These are phyloP conservation scores for Raffaelea deltoideospora DNA, from an alignment of 2,329 filamentous ascomycete species.

Conservation along the genomic window DNA sequence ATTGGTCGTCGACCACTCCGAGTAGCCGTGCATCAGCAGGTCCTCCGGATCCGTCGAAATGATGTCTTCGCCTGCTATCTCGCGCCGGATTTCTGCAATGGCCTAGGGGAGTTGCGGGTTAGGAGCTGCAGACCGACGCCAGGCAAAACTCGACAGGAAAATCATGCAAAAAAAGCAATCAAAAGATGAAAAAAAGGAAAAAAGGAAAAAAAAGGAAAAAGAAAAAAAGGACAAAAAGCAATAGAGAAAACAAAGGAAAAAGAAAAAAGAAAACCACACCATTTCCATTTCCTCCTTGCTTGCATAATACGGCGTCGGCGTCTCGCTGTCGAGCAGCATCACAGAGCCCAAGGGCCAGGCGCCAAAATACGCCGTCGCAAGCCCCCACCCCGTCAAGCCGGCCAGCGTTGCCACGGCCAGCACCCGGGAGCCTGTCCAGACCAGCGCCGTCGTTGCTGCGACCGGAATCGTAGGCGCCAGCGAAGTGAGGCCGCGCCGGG, in stretches of 20 bases:
- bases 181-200: no score
- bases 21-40: constrained; percentile 47
- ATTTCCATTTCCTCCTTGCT: constrained; percentile 26
- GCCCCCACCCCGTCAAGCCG: constrained; percentile 25
- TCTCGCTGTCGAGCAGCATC: constrained; percentile 15
- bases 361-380: constrained; percentile 16
- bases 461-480: background rate
- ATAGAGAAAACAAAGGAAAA: no score
- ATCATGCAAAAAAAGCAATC: no score
- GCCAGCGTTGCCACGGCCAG: constrained; percentile 23
- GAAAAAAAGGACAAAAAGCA: background rate
- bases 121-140: no score
- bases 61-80: constrained; percentile 33
- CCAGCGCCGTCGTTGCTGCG: constrained; percentile 2
- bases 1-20: constrained; percentile 50
- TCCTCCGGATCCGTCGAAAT: constrained; percentile 50
- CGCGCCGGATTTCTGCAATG: constrained; percentile 31
- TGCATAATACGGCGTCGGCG: constrained; percentile 20
- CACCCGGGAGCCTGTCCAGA: constrained; percentile 18
- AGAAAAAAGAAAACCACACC: constrained; percentile 12
- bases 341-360: constrained; percentile 9
- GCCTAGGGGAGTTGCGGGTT: background rate
- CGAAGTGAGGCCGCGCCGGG: background rate
- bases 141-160: no score
- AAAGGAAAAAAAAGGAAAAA: background rate